Base-by-base conservation (phyloP, 2,329 filamentous ascomycete genomes). In the Colletotrichum chlorophyti region DNA sequence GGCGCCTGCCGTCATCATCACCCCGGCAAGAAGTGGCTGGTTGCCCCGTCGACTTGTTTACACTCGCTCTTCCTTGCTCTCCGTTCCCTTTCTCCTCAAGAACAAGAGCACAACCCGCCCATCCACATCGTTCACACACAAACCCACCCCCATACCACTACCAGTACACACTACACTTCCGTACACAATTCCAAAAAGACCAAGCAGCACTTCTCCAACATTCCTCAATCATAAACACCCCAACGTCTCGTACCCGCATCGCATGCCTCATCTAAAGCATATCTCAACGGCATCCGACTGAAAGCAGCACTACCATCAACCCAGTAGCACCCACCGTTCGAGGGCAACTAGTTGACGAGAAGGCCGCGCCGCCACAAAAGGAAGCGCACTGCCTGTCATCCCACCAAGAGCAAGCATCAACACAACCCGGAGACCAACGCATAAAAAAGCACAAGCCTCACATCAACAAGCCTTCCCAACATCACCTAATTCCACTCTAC, bases 41-140 rank as follows among this genome's bases (percentile, higher is more conserved):
- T 66, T 66, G 64, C 64, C 62, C 62, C 43, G 63, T 61, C 64
- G 63, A 66, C 64, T 61, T 66, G 64, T 66, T 66, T 66, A 66
- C 64, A 54, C 53, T 53, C 57, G 58, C 53, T 41, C 58, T n/a
- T 58, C 53, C 53, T 53, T 60, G 46, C 53, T 53, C 53, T 15
- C 58, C 53, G 46, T 48, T 40, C 53, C 48, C n/a, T n/a, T 40
- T 54, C 53, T 59, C 53, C 58, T 60, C 58, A 60, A 60, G 58
- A 60, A 60, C 46, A 54, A n/a, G 42, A 57, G 53, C 46, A 60
- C 58, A 57, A 60, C 58, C 58, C 58, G 53, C 58, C 58, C 58
- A 60, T 58, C 58, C 58, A 58, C 53, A 50, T 34, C 51, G 47
- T 37, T 52, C 53, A 34, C 42, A 58, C 58, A 58, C 52, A 60